phyloP scores from a whole-genome alignment of 1,284 basidiomycete genomes.

The Rhodotorula sp. region DNA sequence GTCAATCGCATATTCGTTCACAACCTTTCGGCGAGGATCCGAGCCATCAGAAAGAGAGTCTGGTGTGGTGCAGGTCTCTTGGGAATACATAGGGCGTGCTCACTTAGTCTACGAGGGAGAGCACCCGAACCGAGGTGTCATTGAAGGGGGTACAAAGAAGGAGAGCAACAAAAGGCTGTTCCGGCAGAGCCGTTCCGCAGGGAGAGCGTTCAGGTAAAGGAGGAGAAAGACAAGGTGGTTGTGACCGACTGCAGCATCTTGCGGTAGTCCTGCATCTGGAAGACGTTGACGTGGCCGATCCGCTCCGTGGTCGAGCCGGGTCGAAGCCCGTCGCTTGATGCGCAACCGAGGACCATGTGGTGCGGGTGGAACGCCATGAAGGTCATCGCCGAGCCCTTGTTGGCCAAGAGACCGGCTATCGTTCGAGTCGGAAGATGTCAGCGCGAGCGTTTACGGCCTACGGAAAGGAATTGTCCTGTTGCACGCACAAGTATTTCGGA shows the following conservation, averaged over 20 bases:
- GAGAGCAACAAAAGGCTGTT: background rate
- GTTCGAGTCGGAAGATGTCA: too few relatives aligned
- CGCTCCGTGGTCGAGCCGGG: constrained; percentile 8
- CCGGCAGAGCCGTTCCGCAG: background rate
- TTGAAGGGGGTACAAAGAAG: background rate
- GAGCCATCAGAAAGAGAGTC: background rate
- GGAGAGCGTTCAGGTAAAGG: background rate
- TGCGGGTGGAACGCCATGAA: constrained; percentile 45
- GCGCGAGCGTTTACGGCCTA: background rate
- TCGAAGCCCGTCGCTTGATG: constrained; percentile 17
- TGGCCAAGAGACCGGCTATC: constrained; percentile 25
- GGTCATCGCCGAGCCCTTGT: constrained; percentile 26
- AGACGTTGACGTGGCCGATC: constrained; percentile 27
- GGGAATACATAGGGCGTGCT: background rate
- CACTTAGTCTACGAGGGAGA: background rate
- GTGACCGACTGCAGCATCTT: constrained; percentile 19
- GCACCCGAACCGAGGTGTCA: too few relatives aligned
- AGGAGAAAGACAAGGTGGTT: constrained; percentile 1
- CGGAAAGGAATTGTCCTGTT: background rate
- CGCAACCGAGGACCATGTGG: constrained; percentile 44
- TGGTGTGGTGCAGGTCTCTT: too few relatives aligned
- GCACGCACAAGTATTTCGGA: constrained; percentile 41
- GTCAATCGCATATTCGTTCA: too few relatives aligned
- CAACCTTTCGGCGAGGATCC: background rate
- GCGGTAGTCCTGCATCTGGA: constrained; percentile 25